Conservation (phyloP, 2,329 filamentous ascomycete species). For the Ceratocystis eucalypticola region DNA sequence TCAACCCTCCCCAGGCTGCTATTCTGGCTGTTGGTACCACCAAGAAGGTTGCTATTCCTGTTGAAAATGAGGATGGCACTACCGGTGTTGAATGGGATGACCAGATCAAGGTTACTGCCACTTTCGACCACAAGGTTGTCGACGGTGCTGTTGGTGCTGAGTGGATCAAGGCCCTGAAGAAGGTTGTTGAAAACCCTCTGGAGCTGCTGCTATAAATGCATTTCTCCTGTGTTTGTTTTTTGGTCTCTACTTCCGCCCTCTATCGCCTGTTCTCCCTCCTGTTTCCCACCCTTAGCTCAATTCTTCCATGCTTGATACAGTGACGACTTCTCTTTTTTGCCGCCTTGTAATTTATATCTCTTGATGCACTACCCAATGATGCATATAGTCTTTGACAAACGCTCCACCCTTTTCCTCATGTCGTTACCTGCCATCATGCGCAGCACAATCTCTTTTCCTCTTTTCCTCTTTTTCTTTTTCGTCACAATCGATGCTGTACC, state of each 20-base stretch:
- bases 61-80: slow-evolving; percentile 70
- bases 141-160: slow-evolving; percentile 93
- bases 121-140: slow-evolving; percentile 98
- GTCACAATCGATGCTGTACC: not conserved
- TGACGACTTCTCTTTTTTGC: slow-evolving; percentile 15
- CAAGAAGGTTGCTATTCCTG: slow-evolving; percentile 84
- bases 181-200: slow-evolving; percentile 91
- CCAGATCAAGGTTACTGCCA: slow-evolving; percentile 86
- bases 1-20: slow-evolving; percentile 94
- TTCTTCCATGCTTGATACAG: slow-evolving; percentile 12
- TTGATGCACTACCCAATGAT: slow-evolving; percentile 2
- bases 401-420: not conserved
- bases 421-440: not conserved
- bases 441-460: no score
- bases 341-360: slow-evolving; percentile 16
- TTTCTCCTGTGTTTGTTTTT: not conserved
- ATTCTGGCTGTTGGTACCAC: slow-evolving; percentile 92
- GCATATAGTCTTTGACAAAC: not conserved
- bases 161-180: slow-evolving; percentile 95
- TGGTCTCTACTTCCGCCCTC: not conserved
- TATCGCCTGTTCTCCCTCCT: not conserved
- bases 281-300: not conserved
- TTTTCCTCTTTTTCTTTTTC: not conserved
- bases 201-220: slow-evolving; percentile 68
- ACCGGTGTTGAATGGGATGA: slow-evolving; percentile 78